Percentiles rank a stretch among this genome's conserved stretches.
These are phyloP conservation scores for Exophiala viscosa DNA, from an alignment of 2,329 filamentous ascomycete species.

Conservation along the genomic window DNA sequence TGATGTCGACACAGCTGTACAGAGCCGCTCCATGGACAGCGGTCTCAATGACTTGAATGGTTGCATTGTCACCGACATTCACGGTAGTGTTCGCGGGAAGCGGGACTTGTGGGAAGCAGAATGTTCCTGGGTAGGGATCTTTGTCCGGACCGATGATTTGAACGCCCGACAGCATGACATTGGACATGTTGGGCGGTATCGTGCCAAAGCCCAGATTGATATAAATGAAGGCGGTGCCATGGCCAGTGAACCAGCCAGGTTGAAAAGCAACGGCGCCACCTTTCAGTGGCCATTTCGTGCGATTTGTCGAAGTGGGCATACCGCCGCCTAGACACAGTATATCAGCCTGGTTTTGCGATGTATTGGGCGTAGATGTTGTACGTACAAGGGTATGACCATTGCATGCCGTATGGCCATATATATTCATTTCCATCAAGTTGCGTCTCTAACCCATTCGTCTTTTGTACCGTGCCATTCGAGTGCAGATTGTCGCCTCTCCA, in stretches of 20 bases:
- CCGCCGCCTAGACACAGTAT: slow-evolving; percentile 66
- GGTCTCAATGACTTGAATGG: slow-evolving; percentile 80
- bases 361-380: slow-evolving; percentile 23
- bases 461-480: slow-evolving; percentile 61
- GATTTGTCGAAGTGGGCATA: slow-evolving; percentile 70
- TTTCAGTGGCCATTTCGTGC: slow-evolving; percentile 83
- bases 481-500: slow-evolving; percentile 84
- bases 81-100: slow-evolving; percentile 69
- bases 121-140: slow-evolving; percentile 77
- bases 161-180: slow-evolving; percentile 74
- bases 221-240: slow-evolving; percentile 76
- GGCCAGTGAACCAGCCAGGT: slow-evolving; percentile 93
- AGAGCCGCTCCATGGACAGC: slow-evolving; percentile 79
- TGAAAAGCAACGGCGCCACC: slow-evolving; percentile 88
- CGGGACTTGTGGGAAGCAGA: slow-evolving; percentile 87
- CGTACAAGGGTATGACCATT: slow-evolving; percentile 94
- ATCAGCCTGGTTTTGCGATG: slow-evolving; percentile 8
- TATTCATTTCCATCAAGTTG: slow-evolving; percentile 44
- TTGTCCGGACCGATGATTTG: slow-evolving; percentile 78
- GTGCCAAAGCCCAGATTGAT: slow-evolving; percentile 86
- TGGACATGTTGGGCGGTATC: slow-evolving; percentile 81
- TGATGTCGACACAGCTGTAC: slow-evolving; percentile 91
- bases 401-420: slow-evolving; percentile 79
- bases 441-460: slow-evolving; percentile 47
- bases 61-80: slow-evolving; percentile 79